Evolutionary conservation across 108 stramenopile genomes (phyloP), one percentile per base, ranked within the genome.

Genomic region (Cyclotella cryptica): DNA sequence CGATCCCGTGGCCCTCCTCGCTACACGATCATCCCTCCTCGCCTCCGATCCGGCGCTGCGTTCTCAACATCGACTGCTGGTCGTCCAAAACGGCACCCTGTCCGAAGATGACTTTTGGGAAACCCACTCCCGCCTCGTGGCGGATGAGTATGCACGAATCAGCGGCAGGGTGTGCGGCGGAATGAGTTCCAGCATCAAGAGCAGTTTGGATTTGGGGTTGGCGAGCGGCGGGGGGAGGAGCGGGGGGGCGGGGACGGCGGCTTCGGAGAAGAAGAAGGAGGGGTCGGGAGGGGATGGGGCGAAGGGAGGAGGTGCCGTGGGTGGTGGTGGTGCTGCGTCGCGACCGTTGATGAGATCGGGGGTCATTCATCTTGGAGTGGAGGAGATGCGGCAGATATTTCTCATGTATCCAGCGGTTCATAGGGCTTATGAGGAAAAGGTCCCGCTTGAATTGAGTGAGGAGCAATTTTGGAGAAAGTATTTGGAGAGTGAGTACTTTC

Each of bases 301-400:
- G n/a, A 35, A 17, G 24, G 71, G 35, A 10, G 61, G 61, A 62
- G 35, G 35, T 26, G 59, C 17, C 0, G 35, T 19, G 4, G 42
- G 58, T 4, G 71, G 65, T 9, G 65, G 65, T 9, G 65, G 46
- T 26, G 35, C 49, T 8, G 43, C 42, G 3, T 29, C 52, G 30
- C 18, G 19, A 13, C 35, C 69, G 19, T 79, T 47, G 61, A 42
- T 65, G 47, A 14, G 22, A 51, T 22, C 29, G 15, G 66, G 77
- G 19, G 75, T 73, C 28, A 75, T 87, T 52, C 82, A 84, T 40
- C 70, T 85, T 5, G 86, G 84, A 29, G 84, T 82, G 21, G 95
- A 96, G 82, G 95, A 96, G 77, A 96, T 96, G 88, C 79, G 95
- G 27, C 95, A 96, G 72, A 96, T 96, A 17, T 96, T 96, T 69